Conservation (phyloP, 768 basidiomycete genomes). For the Podaxis sp. region DNA sequence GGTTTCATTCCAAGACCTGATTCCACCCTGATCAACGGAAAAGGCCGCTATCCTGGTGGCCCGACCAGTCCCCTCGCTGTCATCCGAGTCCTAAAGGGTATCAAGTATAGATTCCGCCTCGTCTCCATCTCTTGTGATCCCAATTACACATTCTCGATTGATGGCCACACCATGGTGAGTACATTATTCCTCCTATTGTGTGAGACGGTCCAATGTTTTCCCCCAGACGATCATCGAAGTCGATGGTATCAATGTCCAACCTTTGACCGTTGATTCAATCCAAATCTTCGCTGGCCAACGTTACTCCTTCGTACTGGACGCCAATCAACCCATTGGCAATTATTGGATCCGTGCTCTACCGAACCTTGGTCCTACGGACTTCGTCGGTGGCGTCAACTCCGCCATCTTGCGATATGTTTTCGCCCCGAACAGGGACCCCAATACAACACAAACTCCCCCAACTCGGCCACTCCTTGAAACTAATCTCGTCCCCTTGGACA, state of each 20-base stretch:
- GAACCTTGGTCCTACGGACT: constrained; percentile 23
- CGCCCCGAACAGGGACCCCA: constrained; percentile 44
- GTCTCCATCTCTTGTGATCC: constrained; percentile 35
- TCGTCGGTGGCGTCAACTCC: constrained; percentile 38
- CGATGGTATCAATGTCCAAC: constrained; percentile 39
- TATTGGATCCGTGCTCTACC: constrained; percentile 46
- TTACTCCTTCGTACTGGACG: constrained; percentile 44
- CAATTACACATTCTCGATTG: constrained; percentile 40
- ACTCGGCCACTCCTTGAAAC: constrained; percentile 21
- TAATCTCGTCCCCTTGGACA: constrained; percentile 15
- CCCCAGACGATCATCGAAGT: constrained; percentile 43
- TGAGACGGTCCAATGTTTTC: background rate
- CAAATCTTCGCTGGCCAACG: constrained; percentile 48
- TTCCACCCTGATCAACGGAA: constrained; percentile 21
- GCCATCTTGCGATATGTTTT: constrained; percentile 50
- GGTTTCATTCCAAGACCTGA: background rate
- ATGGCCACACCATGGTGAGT: constrained; percentile 31
- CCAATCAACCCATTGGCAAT: constrained; percentile 30
- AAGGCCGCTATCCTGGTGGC: constrained; percentile 38
- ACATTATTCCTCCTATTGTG: background rate
- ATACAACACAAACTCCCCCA: constrained; percentile 19
- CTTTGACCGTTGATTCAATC: constrained; percentile 39
- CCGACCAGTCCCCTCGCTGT: constrained; percentile 36
- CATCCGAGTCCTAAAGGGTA: constrained; percentile 32
- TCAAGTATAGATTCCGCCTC: constrained; percentile 47